Evolutionary conservation across 2,329 filamentous ascomycete genomes (phyloP).

Genomic region (Fusarium sp.): DNA sequence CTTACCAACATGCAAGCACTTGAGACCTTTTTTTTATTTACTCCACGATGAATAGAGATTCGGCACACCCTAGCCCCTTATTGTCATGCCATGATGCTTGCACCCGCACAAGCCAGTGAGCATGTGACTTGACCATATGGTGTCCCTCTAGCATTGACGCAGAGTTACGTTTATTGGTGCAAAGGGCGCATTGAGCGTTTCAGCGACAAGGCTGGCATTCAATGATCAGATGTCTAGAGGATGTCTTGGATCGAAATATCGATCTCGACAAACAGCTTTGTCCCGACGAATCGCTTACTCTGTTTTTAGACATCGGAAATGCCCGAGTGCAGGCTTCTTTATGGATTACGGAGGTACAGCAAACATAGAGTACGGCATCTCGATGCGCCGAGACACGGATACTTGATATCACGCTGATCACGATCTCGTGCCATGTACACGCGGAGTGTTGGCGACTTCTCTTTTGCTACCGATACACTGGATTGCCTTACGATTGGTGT

Average conservation of each 20-base stretch:
- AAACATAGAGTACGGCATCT: background rate
- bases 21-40: conserved; percentile 13
- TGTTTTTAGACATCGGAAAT: background rate
- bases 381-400: background rate
- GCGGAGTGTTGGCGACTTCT: conserved; percentile 6
- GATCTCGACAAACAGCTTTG: background rate
- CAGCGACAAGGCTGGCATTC: background rate
- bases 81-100: conserved; percentile 21
- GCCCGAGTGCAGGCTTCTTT: background rate
- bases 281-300: background rate
- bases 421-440: conserved; percentile 7
- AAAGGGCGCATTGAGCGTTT: background rate
- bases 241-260: background rate
- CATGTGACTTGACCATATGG: conserved; percentile 37
- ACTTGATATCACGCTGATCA: background rate
- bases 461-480: conserved; percentile 14
- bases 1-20: conserved; percentile 29
- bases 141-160: conserved; percentile 9
- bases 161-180: conserved; percentile 25
- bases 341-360: background rate
- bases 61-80: conserved; percentile 24
- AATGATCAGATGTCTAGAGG: background rate
- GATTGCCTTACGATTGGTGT: conserved; percentile 7
- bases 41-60: conserved; percentile 38
- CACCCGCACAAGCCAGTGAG: conserved; percentile 37